Conservation (phyloP, 2,329 filamentous ascomycete species). For the Zalaria sp. region DNA sequence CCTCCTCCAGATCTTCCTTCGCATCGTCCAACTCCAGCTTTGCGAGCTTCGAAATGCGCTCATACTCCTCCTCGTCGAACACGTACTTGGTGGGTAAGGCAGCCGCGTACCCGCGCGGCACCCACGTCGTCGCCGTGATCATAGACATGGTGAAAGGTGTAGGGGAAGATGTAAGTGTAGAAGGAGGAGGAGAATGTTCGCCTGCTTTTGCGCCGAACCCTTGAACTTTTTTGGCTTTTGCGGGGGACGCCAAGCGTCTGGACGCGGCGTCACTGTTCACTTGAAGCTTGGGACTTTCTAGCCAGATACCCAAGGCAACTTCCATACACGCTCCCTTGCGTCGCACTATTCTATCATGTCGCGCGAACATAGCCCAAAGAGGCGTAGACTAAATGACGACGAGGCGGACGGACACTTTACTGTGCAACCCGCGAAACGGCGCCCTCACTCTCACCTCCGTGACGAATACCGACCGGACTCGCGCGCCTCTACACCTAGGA, state of each 20-base stretch:
- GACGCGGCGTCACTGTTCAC: not conserved
- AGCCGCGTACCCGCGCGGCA: slow-evolving; percentile 36
- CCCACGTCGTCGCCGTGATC: slow-evolving; percentile 40
- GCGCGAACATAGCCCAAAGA: slow-evolving; percentile 37
- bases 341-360: slow-evolving; percentile 3
- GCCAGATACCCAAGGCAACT: not conserved
- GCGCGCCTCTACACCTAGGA: slow-evolving; percentile 20
- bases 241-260: not conserved
- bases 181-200: not conserved
- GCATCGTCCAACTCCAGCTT: slow-evolving; percentile 74
- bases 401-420: slow-evolving; percentile 31
- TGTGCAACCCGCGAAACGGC: slow-evolving; percentile 27
- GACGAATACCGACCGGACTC: slow-evolving; percentile 11
- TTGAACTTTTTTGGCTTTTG: not conserved
- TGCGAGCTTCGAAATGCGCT: slow-evolving; percentile 35
- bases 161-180: not conserved
- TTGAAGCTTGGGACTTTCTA: not conserved
- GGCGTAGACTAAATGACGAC: slow-evolving; percentile 52
- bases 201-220: slow-evolving; percentile 3
- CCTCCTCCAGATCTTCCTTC: slow-evolving; percentile 68
- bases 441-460: slow-evolving; percentile 12
- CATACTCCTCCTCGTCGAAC: slow-evolving; percentile 38
- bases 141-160: slow-evolving; percentile 33
- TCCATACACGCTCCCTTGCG: not conserved
- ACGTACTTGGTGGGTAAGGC: slow-evolving; percentile 34